Base-by-base conservation (phyloP, 2,329 filamentous ascomycete species). In the Fusarium paranaense region DNA sequence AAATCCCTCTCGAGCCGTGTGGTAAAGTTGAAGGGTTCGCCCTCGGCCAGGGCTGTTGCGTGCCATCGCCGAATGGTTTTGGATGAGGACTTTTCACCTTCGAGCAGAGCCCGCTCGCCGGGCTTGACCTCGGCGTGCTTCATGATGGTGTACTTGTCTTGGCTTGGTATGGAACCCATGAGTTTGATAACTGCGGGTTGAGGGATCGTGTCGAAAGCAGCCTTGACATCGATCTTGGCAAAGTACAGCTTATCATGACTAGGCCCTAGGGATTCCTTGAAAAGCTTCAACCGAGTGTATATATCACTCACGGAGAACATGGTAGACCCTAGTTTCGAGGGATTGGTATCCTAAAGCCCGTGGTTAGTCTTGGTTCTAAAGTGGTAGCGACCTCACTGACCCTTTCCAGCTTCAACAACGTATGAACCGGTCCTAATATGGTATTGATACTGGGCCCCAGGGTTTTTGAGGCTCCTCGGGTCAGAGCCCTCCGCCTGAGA, bases 131-230 rank as follows among this genome's bases (percentile, higher is more conserved):
- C 93, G 8, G 91, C 90, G 77, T 98, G 92, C 73, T 92, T 95
- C 9, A 88, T 88, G 57, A 97, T 88, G 9, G 88, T 87, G 79
- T 99, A 99, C 25, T 85, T 84, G 4, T 87, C 82, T 66, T 93
- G 85, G 14, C 84, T 85, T 72, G 82, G 90, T 73, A 89, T 90
- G 62, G 79, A 91, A 67, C 73, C 82, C 72, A 97, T 88, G 30
- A 98, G 85, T 27, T 86, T 81, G 37, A 98, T 79, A 20, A 98
- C 86, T 1, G 90, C 90, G 30, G 88, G 83, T 80, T 98, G 97
- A 0, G 97, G 97, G 52, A 99, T 98, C 0, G 94, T 98, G 82
- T 99, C 97, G 80, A 98, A 99, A 76, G 96, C 97, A 3, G 94
- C 91, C 80, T 94, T 90, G 22, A 99, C 95, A 79, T 99, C 97